phyloP scores from a whole-genome alignment of 495 filamentous ascomycete genomes.

The Pseudoneurospora amorphoporcata region DNA sequence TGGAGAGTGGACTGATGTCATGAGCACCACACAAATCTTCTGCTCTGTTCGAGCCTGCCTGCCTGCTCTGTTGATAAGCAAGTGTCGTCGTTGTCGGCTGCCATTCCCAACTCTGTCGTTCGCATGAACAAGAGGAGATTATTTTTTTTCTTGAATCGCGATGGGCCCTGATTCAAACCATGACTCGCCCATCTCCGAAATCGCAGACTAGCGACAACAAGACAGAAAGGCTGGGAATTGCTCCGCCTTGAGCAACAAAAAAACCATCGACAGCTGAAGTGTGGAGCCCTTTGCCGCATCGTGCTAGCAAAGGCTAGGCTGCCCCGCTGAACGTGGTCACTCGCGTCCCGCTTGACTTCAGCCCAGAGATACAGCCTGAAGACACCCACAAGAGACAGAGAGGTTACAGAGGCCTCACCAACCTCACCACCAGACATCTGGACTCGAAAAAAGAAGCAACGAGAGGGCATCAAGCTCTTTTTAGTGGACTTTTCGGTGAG shows the following conservation, averaged over 20 bases:
- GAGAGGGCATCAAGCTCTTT: not conserved
- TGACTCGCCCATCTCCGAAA: not conserved
- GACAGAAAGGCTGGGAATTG: not conserved
- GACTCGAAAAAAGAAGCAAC: not conserved
- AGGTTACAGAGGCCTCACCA: not conserved
- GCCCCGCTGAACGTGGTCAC: not conserved
- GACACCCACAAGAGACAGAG: not conserved
- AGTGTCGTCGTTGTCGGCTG: not conserved
- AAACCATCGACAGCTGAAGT: not conserved
- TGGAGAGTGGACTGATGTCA: not conserved
- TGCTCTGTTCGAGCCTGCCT: too few relatives aligned
- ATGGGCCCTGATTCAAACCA: not conserved
- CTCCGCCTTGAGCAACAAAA: not conserved
- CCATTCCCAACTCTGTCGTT: not conserved
- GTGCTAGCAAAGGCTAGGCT: not conserved
- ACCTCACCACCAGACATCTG: not conserved
- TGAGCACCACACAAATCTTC: not conserved
- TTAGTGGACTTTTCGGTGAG: not conserved
- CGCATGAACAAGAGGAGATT: not conserved
- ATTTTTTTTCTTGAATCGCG: not conserved
- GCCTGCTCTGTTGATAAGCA: not conserved
- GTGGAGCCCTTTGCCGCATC: not conserved
- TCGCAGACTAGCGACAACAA: not conserved
- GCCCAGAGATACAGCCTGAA: not conserved
- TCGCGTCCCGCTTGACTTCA: not conserved